These are phyloP conservation scores for Daldinia decipiens DNA, from an alignment of 495 filamentous ascomycete genomes.

Conservation along the genomic window DNA sequence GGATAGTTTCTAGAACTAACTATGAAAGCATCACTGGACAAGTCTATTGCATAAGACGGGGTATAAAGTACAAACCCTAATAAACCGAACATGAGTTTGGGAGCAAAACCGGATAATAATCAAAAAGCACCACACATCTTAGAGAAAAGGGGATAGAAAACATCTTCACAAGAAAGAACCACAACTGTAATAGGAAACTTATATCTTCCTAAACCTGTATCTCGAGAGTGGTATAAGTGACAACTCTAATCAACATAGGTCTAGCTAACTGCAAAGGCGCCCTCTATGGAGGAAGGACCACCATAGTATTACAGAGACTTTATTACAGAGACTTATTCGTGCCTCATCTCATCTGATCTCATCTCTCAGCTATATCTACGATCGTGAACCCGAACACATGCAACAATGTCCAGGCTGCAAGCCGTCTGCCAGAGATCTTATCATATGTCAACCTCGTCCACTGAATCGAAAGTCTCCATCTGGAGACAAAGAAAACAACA, in stretches of 20 bases:
- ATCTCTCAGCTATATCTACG: not conserved
- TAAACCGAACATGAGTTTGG: too few species aligned
- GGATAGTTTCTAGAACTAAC: too few species aligned
- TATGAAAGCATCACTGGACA: too few species aligned
- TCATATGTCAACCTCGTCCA: not conserved
- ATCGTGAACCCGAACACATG: not conserved
- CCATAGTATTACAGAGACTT: not conserved
- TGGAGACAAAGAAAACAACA: not conserved
- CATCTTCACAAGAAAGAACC: not conserved
- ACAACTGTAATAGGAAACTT: not conserved
- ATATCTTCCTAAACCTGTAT: not conserved
- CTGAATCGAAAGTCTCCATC: not conserved
- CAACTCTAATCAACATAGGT: not conserved
- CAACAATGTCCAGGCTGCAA: not conserved
- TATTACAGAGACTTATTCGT: not conserved
- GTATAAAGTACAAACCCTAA: too few species aligned
- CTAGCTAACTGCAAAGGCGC: not conserved
- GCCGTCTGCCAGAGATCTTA: not conserved
- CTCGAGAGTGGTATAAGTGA: not conserved
- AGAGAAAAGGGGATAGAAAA: not conserved
- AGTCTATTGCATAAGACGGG: too few species aligned
- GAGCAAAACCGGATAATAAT: too few species aligned
- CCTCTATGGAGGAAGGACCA: not conserved
- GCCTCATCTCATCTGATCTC: not conserved
- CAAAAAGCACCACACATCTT: not conserved